phyloP scores from a whole-genome alignment of 1,139 yeast species.

The Pneumocystis oryctolagi region DNA sequence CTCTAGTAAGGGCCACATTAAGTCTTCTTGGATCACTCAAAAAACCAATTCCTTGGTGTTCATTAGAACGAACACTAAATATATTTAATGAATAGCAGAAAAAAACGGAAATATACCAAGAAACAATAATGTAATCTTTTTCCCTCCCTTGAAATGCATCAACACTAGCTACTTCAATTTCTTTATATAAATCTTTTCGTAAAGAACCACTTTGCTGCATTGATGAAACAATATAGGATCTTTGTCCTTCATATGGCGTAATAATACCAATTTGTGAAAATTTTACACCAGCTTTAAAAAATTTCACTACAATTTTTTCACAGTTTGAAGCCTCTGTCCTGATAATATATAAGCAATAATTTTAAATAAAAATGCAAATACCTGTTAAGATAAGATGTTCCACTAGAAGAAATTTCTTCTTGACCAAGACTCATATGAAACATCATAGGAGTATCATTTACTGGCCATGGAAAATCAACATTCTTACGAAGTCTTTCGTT shows the following conservation, averaged over 20 bases:
- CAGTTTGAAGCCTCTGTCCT: constrained; percentile 58
- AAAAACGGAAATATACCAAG: constrained; percentile 21
- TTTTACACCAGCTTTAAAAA: constrained; percentile 39
- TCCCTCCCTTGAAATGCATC: constrained; percentile 90
- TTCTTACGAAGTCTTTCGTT: constrained; percentile 39
- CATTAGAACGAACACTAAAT: constrained; percentile 59
- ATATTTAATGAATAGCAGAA: neutral
- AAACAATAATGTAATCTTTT: constrained; percentile 67
- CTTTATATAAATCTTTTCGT: constrained; percentile 35
- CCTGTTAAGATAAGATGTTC: constrained; percentile 30
- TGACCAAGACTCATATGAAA: constrained; percentile 73
- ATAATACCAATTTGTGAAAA: constrained; percentile 55
- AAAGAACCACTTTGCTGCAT: constrained; percentile 5
- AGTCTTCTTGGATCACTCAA: constrained; percentile 55
- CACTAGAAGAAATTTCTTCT: constrained; percentile 66
- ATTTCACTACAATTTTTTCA: constrained; percentile 36
- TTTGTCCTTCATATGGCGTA: constrained; percentile 78
- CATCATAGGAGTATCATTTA: constrained; percentile 35
- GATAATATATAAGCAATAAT: constrained; percentile 37
- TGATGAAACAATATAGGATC: constrained; percentile 3
- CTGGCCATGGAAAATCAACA: constrained; percentile 41
- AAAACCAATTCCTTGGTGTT: constrained; percentile 54
- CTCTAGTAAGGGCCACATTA: constrained; percentile 86
- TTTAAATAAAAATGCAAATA: constrained; percentile 17
- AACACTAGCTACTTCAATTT: constrained; percentile 70